Evolutionary conservation across 257 asterid species (phyloP), one percentile per base, ranked within the genome.

Genomic region (Nicotiana tabacum): DNA sequence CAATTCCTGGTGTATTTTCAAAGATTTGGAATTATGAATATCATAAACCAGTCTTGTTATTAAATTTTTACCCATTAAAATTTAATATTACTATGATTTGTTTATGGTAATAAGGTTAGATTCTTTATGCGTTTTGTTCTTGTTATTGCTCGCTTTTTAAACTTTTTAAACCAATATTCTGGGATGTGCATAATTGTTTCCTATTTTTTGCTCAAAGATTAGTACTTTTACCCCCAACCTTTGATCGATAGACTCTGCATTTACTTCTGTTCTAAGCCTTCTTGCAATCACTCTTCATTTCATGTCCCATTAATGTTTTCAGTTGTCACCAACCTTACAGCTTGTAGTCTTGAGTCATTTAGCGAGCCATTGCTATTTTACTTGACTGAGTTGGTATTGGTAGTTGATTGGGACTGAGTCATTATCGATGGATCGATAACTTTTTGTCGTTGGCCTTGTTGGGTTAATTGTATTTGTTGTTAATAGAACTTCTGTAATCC

Each of bases 331-430:
- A 70, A 87, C 87, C 85, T 85, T 11, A 85, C 37, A 81, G 82
- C 85, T 16, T 81, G n/a, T 1, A 17, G 83, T 65, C 84, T 82
- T 0, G 90, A 80, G 2, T 12, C 35, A 56, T 88, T 87, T 3
- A 88, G 86, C 2, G 30, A 29, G 78, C 89, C 72, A 57, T 33
- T 6, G 89, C 89, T 33, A 88, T 79, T 83, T 88, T 86, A 24
- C 82, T 85, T 88, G 5, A 84, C 72, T 16, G 6, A 4, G 39
- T 35, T 35, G 39, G 39, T 35, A 32, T 35, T 35, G 39, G 39
- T 35, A 35, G 39, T 35, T 35, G 39, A 35, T 88, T 82, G 51
- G 86, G 80, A 46, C 1, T 46, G 55, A 46, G 55, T 11, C 12
- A 46, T 46, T 6, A 11, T 10, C 7, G 53, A 46, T 55, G 13